Conservation (phyloP, 2,329 filamentous ascomycete species). For the Ophiostoma ips region DNA sequence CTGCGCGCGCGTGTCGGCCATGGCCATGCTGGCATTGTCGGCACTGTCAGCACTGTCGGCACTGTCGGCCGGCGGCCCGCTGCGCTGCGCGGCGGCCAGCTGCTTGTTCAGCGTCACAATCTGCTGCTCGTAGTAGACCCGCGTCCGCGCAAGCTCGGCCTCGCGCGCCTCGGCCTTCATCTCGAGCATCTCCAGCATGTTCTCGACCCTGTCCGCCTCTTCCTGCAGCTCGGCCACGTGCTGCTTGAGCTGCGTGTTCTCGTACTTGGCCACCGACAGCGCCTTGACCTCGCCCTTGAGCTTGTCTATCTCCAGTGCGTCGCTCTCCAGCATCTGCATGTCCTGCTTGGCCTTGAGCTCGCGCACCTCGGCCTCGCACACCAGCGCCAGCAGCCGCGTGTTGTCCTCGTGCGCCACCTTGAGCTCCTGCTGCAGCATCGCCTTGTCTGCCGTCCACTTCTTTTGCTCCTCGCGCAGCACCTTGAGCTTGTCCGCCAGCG, state of each 20-base stretch:
- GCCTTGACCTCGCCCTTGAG: conserved; percentile 45
- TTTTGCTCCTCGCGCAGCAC: conserved; percentile 56
- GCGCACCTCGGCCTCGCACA: conserved; percentile 55
- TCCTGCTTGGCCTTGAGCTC: conserved; percentile 51
- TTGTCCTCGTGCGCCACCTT: conserved; percentile 44
- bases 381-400: conserved; percentile 48
- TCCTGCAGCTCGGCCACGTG: conserved; percentile 45
- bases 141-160: conserved; percentile 30
- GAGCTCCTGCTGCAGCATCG: conserved; percentile 43
- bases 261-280: conserved; percentile 46
- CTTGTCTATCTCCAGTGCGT: conserved; percentile 43
- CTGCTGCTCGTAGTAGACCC: conserved; percentile 32
- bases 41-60: conserved; percentile 9
- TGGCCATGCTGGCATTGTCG: neutral
- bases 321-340: conserved; percentile 27
- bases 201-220: conserved; percentile 47
- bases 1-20: conserved; percentile 21
- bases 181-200: conserved; percentile 42
- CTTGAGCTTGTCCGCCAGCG: conserved; percentile 53
- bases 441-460: conserved; percentile 44
- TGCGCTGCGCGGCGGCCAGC: conserved; percentile 24
- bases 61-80: neutral
- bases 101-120: conserved; percentile 32
- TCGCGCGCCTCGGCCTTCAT: conserved; percentile 41
- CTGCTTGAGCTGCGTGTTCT: conserved; percentile 38